phyloP scores from a whole-genome alignment of 345 rosid genomes.

The Zanthoxylum bungeanum region DNA sequence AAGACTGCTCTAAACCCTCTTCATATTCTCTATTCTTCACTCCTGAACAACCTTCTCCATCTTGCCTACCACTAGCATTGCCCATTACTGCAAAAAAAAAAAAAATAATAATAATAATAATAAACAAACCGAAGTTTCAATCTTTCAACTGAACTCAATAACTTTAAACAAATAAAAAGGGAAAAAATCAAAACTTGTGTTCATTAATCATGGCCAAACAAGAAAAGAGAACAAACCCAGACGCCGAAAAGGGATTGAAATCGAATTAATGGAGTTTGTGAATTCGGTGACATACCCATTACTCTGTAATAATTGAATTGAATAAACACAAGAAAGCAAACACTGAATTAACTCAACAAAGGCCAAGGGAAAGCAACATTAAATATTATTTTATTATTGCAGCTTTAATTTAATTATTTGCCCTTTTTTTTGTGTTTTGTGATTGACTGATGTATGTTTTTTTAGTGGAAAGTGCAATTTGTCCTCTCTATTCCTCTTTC shows the following conservation, averaged over 20 bases:
- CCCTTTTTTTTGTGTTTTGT: constrained; percentile 2
- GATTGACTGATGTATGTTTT: constrained; percentile 12
- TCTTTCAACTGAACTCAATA: constrained; percentile 1
- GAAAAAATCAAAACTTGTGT: neutral
- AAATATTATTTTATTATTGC: neutral
- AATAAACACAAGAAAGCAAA: constrained; percentile 24
- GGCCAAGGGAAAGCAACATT: constrained; percentile 23
- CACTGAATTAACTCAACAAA: constrained; percentile 19
- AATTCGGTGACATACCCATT: neutral
- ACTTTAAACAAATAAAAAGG: neutral
- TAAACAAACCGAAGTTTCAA: constrained; percentile 26
- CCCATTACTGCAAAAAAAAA: constrained; percentile 64
- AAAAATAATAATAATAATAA: too few relatives aligned
- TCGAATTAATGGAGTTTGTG: neutral
- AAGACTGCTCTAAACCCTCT: constrained; percentile 30
- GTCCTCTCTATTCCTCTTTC: constrained; percentile 19
- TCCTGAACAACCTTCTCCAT: constrained; percentile 42
- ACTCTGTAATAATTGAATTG: constrained; percentile 31
- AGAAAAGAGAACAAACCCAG: constrained; percentile 15
- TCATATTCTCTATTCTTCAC: constrained; percentile 19
- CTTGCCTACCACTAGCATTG: constrained; percentile 53
- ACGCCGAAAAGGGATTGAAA: constrained; percentile 17
- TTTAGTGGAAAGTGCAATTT: constrained; percentile 32
- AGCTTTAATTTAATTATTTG: neutral
- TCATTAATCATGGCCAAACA: neutral